Base-by-base conservation (phyloP, 1,284 basidiomycete species). In the Violaceomyces palustris region DNA sequence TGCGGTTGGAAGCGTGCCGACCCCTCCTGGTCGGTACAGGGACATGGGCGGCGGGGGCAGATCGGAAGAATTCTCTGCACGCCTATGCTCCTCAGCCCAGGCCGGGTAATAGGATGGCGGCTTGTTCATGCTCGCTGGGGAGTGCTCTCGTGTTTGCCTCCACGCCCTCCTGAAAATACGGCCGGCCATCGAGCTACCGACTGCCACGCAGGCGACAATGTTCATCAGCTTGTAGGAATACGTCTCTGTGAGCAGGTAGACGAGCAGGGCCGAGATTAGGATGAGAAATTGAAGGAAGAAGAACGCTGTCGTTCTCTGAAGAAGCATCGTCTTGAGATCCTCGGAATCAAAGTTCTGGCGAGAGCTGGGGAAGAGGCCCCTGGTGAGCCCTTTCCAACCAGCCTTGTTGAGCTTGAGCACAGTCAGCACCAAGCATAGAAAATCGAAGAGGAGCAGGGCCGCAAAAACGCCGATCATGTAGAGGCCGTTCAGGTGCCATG, bases 261-360 rank as follows among this genome's bases (percentile, higher is more conserved):
- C 45, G 21, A 61, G 45, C 19, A 57, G 41, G 12, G 52, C 48
- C 22, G 50, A 50, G 45, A 50, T 44, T 46, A 67, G 54, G 23
- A 67, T 46, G 36, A 45, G 45, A 38, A 65, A 63, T 26, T 64
- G 61, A 11, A 63, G 51, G 22, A 47, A 30, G 30, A 61, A 66
- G 46, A 65, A 67, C 6, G 50, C 49, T 18, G 52, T 60, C 26
- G 64, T 64, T 34, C 57, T 52, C 36, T 67, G 62, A 4, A 67
- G 53, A 22, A 67, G 56, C 61, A 67, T 67, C 34, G 45, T 44
- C 42, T 47, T 58, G 35, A 67, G 55, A 27, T 67, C 64, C 25
- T 65, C 64, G 3, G 56, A 36, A 29, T 60, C 58, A 23, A 55
- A 31, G 24, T 59, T 56, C 33, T 43, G 33, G 12, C 41, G 35